phyloP scores from a whole-genome alignment of 164 flowering plant genomes.

The Tinospora cordifolia region DNA sequence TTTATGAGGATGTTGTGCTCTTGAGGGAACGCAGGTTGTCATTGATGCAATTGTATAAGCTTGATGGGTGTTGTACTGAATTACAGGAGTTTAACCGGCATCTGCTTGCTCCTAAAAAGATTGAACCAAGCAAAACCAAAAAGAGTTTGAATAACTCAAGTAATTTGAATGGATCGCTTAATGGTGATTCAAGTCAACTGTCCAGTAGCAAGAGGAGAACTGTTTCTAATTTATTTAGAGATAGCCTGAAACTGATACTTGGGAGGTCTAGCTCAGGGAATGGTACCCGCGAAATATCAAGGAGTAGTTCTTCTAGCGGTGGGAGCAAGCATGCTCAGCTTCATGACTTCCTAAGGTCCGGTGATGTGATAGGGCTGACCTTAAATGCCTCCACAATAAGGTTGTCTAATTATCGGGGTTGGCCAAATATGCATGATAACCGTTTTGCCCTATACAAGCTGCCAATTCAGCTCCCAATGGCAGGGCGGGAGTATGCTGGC shows the following conservation, averaged over 20 bases:
- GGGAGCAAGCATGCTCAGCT: slow-evolving; percentile 61
- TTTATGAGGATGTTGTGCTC: slow-evolving; percentile 29
- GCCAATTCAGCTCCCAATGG: slow-evolving; percentile 40
- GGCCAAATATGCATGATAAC: slow-evolving; percentile 90
- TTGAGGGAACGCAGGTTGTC: slow-evolving; percentile 43
- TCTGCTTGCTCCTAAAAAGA: slow-evolving; percentile 32
- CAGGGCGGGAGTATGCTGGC: slow-evolving; percentile 67
- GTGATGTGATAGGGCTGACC: slow-evolving; percentile 55
- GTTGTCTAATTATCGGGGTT: slow-evolving; percentile 67
- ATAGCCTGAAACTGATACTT: slow-evolving; percentile 49
- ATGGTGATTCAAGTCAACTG: slow-evolving; percentile 28
- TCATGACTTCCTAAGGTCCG: slow-evolving; percentile 54
- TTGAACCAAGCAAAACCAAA: slow-evolving; percentile 38
- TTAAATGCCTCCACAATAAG: slow-evolving; percentile 50
- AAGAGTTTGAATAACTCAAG: slow-evolving; percentile 34
- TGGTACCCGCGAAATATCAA: slow-evolving; percentile 21
- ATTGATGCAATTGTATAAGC: slow-evolving; percentile 41
- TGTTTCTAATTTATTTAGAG: slow-evolving; percentile 42
- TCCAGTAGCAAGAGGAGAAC: slow-evolving; percentile 37
- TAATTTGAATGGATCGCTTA: slow-evolving; percentile 19
- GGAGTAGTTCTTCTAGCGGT: slow-evolving; percentile 38
- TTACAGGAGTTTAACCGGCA: slow-evolving; percentile 22
- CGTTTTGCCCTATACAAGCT: slow-evolving; percentile 83
- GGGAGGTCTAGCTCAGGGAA: slow-evolving; percentile 42
- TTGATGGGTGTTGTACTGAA: slow-evolving; percentile 29